Evolutionary conservation across 2,329 filamentous ascomycete species (phyloP).

Genomic region (Aspergillus fumigatus): DNA sequence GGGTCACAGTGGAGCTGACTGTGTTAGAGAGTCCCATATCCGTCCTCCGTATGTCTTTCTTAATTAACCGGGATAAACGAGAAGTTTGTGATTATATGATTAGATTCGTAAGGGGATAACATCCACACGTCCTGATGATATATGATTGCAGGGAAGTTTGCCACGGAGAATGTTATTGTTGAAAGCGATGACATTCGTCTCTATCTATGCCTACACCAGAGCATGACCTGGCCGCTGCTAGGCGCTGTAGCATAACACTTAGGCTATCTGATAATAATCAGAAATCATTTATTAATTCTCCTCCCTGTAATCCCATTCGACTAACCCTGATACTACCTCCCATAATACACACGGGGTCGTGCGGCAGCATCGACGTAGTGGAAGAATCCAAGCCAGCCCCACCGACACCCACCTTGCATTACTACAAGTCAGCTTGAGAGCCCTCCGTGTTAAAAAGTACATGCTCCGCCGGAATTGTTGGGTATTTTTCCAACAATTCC

Average conservation of each 20-base stretch:
- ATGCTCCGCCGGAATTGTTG: conserved; percentile 29
- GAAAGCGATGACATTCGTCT: background rate
- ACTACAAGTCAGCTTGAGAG: conserved; percentile 7
- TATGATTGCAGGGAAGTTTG: background rate
- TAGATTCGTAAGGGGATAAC: background rate
- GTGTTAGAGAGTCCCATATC: conserved; percentile 11
- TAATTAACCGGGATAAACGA: conserved; percentile 17
- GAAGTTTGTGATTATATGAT: conserved; percentile 3
- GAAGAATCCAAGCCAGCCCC: conserved; percentile 9
- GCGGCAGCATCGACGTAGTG: conserved; percentile 14
- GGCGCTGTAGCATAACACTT: background rate
- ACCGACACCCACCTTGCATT: conserved; percentile 9
- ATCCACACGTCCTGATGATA: background rate
- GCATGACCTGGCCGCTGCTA: background rate
- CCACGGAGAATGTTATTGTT: background rate
- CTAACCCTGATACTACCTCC: background rate
- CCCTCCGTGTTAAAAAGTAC: conserved; percentile 26
- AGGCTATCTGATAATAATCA: background rate
- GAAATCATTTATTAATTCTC: background rate
- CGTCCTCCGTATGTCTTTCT: background rate
- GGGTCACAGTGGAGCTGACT: conserved; percentile 11
- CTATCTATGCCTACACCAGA: background rate
- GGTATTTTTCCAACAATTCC: conserved; percentile 19
- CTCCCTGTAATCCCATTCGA: background rate
- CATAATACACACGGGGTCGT: conserved; percentile 1